Evolutionary conservation across 208 protist species (phyloP).

Genomic region (Acanthamoeba rhysodes): DNA sequence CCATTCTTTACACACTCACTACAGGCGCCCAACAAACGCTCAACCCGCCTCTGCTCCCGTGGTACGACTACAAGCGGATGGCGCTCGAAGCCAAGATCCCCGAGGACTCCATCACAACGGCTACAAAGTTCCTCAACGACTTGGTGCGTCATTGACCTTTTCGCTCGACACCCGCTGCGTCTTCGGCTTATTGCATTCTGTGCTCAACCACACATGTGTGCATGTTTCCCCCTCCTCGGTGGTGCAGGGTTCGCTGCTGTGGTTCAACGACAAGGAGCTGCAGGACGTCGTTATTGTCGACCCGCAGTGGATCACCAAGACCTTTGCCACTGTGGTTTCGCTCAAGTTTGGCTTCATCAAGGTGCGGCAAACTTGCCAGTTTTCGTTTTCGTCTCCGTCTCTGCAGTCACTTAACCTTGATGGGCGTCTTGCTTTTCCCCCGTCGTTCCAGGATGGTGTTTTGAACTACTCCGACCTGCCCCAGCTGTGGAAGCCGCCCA

Average conservation of each 20-base stretch:
- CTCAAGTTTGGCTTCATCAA: slow-evolving; percentile 76
- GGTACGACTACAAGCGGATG: slow-evolving; percentile 57
- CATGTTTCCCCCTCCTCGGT: background rate
- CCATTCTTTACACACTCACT: background rate
- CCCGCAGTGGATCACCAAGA: slow-evolving; percentile 77
- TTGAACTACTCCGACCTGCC: slow-evolving; percentile 60
- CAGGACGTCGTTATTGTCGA: slow-evolving; percentile 67
- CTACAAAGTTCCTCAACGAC: slow-evolving; percentile 70
- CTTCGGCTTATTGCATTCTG: background rate
- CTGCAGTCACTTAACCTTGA: background rate
- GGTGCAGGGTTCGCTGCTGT: slow-evolving; percentile 62
- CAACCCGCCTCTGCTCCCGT: slow-evolving; percentile 52
- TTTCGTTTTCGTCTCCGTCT: too few relatives aligned
- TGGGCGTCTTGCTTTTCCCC: background rate
- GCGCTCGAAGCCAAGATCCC: slow-evolving; percentile 53
- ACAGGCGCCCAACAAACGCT: slow-evolving; percentile 44
- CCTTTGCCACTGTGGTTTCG: slow-evolving; percentile 74
- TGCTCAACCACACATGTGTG: background rate
- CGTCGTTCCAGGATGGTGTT: slow-evolving; percentile 52
- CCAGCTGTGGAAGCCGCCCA: slow-evolving; percentile 76
- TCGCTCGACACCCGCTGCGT: too few relatives aligned
- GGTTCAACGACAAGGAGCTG: slow-evolving; percentile 73
- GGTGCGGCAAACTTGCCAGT: too few relatives aligned
- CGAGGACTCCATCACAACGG: slow-evolving; percentile 41
- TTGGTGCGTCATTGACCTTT: too few relatives aligned